These are phyloP conservation scores for Salmacisia buchloeana DNA, from an alignment of 1,284 basidiomycete species.

Conservation along the genomic window DNA sequence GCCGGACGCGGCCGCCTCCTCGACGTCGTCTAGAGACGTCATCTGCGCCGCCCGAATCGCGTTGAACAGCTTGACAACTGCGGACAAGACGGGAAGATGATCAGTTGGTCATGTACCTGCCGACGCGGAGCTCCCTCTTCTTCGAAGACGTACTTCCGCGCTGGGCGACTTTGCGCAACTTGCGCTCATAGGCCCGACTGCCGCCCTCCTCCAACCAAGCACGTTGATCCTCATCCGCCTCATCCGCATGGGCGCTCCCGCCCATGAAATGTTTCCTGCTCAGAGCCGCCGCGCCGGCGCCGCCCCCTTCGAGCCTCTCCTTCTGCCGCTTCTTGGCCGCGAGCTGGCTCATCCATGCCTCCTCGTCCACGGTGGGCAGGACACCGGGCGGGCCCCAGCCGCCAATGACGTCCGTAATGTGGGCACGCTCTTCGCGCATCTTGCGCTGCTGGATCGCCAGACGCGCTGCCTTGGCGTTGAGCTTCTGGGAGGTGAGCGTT, in stretches of 20 bases:
- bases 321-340: conserved; percentile 18
- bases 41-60: conserved; percentile 47
- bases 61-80: conserved; percentile 49
- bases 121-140: not conserved
- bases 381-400: conserved; percentile 47
- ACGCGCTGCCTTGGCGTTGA: conserved; percentile 42
- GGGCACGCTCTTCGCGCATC: conserved; percentile 37
- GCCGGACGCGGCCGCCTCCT: conserved; percentile 21
- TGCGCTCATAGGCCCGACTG: conserved; percentile 37
- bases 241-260: not conserved
- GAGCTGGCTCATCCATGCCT: conserved; percentile 28
- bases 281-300: not conserved
- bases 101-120: not conserved
- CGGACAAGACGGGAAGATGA: not conserved
- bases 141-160: conserved; percentile 27
- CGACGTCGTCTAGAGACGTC: conserved; percentile 37
- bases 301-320: conserved; percentile 15
- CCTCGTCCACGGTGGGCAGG: conserved; percentile 19
- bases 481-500: conserved; percentile 31
- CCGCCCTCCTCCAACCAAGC: conserved; percentile 34
- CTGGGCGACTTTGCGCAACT: conserved; percentile 46
- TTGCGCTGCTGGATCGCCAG: conserved; percentile 38
- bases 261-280: not conserved
- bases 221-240: not conserved
- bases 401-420: conserved; percentile 46